These are phyloP conservation scores for Pleurotus eryngii DNA, from an alignment of 768 basidiomycete species.

Conservation along the genomic window DNA sequence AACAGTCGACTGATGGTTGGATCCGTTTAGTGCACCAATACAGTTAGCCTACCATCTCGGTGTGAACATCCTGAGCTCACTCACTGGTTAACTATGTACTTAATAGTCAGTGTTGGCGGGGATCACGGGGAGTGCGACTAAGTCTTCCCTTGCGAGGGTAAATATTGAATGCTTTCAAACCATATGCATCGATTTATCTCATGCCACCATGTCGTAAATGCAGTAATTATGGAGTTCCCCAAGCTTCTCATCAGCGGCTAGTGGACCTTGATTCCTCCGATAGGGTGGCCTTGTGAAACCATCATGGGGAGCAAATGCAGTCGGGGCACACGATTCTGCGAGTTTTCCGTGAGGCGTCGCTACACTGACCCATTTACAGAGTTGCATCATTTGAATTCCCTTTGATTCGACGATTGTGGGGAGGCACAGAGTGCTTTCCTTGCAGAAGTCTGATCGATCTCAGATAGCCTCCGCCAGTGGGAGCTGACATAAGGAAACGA, in stretches of 20 bases:
- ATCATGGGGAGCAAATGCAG: neutral
- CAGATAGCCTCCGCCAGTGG: conserved; percentile 7
- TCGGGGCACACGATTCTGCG: conserved; percentile 6
- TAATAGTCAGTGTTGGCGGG: neutral
- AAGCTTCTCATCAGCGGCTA: conserved; percentile 2
- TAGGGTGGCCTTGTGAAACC: conserved; percentile 3
- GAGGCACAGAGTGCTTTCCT: conserved; percentile 3
- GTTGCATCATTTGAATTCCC: neutral
- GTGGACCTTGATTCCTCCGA: neutral
- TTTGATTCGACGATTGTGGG: conserved; percentile 7
- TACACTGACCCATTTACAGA: conserved; percentile 6
- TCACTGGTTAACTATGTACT: too few species aligned
- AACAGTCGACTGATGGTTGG: neutral
- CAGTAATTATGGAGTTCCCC: conserved; percentile 3
- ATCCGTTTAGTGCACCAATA: neutral
- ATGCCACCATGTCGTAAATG: conserved; percentile 7
- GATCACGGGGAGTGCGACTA: neutral
- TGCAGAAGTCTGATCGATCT: conserved; percentile 8
- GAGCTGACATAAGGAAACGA: conserved; percentile 4
- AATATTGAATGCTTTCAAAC: neutral
- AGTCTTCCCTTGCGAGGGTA: conserved; percentile 2
- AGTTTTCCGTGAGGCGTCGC: conserved; percentile 5
- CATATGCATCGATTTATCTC: neutral
- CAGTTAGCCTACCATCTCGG: neutral
- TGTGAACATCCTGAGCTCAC: too few species aligned